These are phyloP conservation scores for Wickerhamiella sergipiensis DNA, from an alignment of 805 yeast species.

Conservation along the genomic window DNA sequence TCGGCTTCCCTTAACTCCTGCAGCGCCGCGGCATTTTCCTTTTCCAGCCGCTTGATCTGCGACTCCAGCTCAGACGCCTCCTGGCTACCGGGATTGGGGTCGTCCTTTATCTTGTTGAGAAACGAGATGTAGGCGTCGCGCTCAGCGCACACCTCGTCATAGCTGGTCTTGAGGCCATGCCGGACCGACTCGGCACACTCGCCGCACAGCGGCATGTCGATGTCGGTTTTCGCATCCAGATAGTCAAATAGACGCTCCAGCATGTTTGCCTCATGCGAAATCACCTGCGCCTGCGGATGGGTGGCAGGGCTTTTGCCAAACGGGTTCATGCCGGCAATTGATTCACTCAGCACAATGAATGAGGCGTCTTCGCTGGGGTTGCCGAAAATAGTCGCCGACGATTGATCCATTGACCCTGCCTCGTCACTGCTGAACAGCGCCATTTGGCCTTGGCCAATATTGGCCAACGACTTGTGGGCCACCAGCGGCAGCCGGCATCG, in stretches of 20 bases:
- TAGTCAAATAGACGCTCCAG: slow-evolving; percentile 57
- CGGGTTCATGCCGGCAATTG: slow-evolving; percentile 16
- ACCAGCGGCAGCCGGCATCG: slow-evolving; percentile 45
- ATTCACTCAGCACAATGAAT: slow-evolving; percentile 16
- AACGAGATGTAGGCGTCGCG: slow-evolving; percentile 67
- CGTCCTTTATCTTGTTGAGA: slow-evolving; percentile 50
- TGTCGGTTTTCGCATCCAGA: slow-evolving; percentile 55
- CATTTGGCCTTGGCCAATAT: slow-evolving; percentile 41
- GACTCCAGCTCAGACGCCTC: slow-evolving; percentile 34
- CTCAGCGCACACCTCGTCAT: slow-evolving; percentile 61
- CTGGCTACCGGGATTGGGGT: slow-evolving; percentile 32
- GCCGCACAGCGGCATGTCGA: slow-evolving; percentile 76
- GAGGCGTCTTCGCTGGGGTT: slow-evolving; percentile 13
- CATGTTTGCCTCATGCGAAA: slow-evolving; percentile 12
- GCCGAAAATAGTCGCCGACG: slow-evolving; percentile 1
- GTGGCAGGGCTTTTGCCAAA: slow-evolving; percentile 6
- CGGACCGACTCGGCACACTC: slow-evolving; percentile 67
- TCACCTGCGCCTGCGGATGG: not conserved
- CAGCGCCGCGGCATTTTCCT: slow-evolving; percentile 23
- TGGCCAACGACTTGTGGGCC: slow-evolving; percentile 41
- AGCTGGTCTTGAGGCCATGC: slow-evolving; percentile 50
- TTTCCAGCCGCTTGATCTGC: slow-evolving; percentile 35
- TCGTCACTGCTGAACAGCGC: slow-evolving; percentile 35
- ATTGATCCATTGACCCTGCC: not conserved
- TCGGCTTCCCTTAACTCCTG: slow-evolving; percentile 27